phyloP scores from a whole-genome alignment of 352 stramenopile genomes.

The Phytophthora podocarpi region DNA sequence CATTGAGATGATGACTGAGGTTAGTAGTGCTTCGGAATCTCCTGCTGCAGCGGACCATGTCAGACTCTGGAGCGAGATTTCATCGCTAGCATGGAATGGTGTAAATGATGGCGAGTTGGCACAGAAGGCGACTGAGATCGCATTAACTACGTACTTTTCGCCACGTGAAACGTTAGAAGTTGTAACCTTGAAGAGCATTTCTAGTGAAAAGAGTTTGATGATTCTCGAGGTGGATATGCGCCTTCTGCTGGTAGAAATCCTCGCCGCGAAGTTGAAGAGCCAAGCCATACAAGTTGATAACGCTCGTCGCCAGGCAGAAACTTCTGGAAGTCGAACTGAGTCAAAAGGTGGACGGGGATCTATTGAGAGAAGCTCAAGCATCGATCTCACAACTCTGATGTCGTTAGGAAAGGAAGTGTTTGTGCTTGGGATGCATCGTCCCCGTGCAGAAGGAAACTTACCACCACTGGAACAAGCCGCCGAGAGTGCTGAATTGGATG shows the following conservation, averaged over 20 bases:
- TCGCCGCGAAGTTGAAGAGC: conserved; percentile 45
- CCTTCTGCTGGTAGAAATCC: conserved; percentile 52
- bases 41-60: conserved; percentile 23
- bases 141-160: conserved; percentile 51
- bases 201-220: conserved; percentile 54
- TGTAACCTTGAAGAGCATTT: conserved; percentile 18
- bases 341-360: background rate
- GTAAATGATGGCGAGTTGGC: conserved; percentile 41
- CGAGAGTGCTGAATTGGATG: conserved; percentile 5
- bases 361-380: background rate
- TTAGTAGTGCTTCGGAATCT: conserved; percentile 2
- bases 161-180: conserved; percentile 12
- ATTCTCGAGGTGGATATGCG: conserved; percentile 61
- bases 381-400: conserved; percentile 30
- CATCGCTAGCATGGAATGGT: conserved; percentile 47
- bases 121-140: conserved; percentile 30
- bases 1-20: conserved; percentile 27
- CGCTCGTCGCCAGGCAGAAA: conserved; percentile 7
- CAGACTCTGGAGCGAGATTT: conserved; percentile 54
- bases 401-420: conserved; percentile 30
- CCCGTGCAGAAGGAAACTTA: background rate
- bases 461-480: background rate
- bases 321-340: conserved; percentile 7
- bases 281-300: conserved; percentile 20
- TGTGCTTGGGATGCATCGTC: conserved; percentile 46